These are phyloP conservation scores for Trichoderma harzianum DNA, from an alignment of 2,329 filamentous ascomycete species.

Conservation along the genomic window DNA sequence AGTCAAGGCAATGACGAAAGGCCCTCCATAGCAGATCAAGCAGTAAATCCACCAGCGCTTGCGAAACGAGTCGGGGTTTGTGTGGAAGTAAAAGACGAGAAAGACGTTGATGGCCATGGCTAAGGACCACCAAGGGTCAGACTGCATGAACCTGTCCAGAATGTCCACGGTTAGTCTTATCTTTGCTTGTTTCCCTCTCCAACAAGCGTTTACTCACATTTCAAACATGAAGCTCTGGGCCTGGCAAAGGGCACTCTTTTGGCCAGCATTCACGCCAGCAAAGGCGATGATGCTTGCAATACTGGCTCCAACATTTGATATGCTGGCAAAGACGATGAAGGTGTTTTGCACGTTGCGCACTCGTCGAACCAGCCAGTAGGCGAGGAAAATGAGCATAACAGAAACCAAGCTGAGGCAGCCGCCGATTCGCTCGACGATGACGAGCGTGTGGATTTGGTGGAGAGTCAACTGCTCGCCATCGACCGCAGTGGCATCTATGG, in stretches of 20 bases:
- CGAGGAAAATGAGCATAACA: constrained; percentile 50
- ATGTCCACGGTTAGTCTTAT: background rate
- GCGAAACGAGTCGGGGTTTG: constrained; percentile 64
- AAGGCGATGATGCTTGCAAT: constrained; percentile 69
- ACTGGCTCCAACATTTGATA: constrained; percentile 58
- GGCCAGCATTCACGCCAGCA: constrained; percentile 56
- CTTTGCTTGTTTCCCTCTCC: background rate
- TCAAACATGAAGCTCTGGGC: constrained; percentile 61
- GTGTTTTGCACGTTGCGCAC: constrained; percentile 59
- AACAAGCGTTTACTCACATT: constrained; percentile 51
- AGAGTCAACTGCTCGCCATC: constrained; percentile 31
- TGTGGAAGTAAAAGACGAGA: constrained; percentile 61
- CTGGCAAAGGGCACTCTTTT: constrained; percentile 57
- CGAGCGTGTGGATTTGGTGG: constrained; percentile 41
- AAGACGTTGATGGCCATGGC: constrained; percentile 83
- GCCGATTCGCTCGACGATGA: constrained; percentile 51
- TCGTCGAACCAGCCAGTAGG: constrained; percentile 49
- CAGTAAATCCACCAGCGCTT: constrained; percentile 70
- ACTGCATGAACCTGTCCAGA: constrained; percentile 66
- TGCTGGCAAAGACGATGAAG: constrained; percentile 59
- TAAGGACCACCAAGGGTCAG: constrained; percentile 73
- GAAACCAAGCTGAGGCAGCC: constrained; percentile 51
- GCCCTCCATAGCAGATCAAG: constrained; percentile 67
- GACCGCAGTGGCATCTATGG: background rate
- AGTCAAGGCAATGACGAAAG: constrained; percentile 63